Evolutionary conservation across 164 flowering plant genomes (phyloP), one percentile per base, ranked within the genome.

Genomic region (Nelumbo lutea): DNA sequence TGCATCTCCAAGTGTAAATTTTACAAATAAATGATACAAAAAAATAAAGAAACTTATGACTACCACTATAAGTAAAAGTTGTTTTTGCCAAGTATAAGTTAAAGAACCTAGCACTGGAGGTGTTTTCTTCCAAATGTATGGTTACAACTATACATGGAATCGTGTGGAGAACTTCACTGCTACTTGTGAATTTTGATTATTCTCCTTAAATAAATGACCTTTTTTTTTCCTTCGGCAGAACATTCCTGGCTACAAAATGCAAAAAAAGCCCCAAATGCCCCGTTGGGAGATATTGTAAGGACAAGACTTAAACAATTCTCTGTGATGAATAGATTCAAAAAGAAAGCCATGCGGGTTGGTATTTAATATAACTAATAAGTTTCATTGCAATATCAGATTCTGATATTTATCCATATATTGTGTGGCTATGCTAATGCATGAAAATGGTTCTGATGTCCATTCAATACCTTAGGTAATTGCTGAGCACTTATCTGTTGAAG

Each of bases 201-300:
- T 27, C 27, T 27, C 27, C 27, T 27, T 27, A 27, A 27, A 27
- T 27, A 27, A 27, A 27, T 27, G 51, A 9, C 43, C 9, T 40
- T 6, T 5, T 43, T 59, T 62, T 64, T 60, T 48, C 41, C 47
- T 69, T 63, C 67, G 65, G 70, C 63, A 93, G 99, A 93, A 41
- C 98, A 96, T 74, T 77, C 97, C 13, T 96, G 99, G 99, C 66
- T 96, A 71, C 97, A 91, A 62, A 91, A 96, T 84, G 87, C 92
- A 13, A 96, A 96, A 83, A 96, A 96, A 79, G 97, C 98, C 76
- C 69, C 99, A 78, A 91, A 96, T 84, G 96, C 93, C 51, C 98
- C 97, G 39, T 66, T 96, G 45, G 99, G 98, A 60, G 99, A 96
- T 83, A 88, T 93, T 66, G 99, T 96, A 78, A 87, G 95, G 81